Base-by-base conservation (phyloP, 768 basidiomycete species). In the Podaxis mareebaensis region DNA sequence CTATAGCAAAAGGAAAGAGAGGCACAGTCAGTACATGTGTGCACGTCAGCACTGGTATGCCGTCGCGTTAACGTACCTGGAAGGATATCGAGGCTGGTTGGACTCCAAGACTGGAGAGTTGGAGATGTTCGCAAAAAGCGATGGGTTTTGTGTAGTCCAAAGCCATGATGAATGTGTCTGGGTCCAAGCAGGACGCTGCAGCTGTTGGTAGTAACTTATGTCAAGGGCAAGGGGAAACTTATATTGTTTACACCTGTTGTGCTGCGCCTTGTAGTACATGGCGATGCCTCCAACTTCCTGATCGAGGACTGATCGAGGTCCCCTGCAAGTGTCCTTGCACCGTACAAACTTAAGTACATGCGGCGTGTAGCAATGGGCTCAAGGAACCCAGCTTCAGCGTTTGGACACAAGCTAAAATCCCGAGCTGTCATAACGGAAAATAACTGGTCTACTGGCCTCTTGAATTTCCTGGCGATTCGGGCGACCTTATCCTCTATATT, bases 1-100 rank as follows among this genome's bases (percentile, higher is more conserved):
- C 77, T 78, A 67, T 54, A 62, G 62, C 57, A 62, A 39, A 65
- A 62, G 60, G 60, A 62, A 49, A 53, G 61, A 64, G 61, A 64
- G 49, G 58, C 63, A 60, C 56, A 28, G 66, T 38, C 63, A 61
- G 75, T 75, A 66, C 75, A 74, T 72, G 66, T 68, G 74, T 71
- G 72, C 68, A 72, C 73, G 73, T 71, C 73, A 75, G 69, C 70
- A 68, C 60, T 56, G 51, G 51, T 26, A 64, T 60, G 64, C 65
- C 68, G 75, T 73, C 76, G 75, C 73, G 77, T 73, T 68, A 73
- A 79, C 83, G 67, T 70, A 91, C 92, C 86, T 97, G 95, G 79
- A 99, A 99, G 20, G 94, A 94, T 71, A 99, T 99, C 60, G 96
- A 96, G 65, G 91, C 88, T 58, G 96, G 97, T 77, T 99, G 97